Percentiles rank a stretch among this genome's conserved stretches.
phyloP scores from a whole-genome alignment of 2,329 filamentous ascomycete genomes.

The Phialophora tarda region DNA sequence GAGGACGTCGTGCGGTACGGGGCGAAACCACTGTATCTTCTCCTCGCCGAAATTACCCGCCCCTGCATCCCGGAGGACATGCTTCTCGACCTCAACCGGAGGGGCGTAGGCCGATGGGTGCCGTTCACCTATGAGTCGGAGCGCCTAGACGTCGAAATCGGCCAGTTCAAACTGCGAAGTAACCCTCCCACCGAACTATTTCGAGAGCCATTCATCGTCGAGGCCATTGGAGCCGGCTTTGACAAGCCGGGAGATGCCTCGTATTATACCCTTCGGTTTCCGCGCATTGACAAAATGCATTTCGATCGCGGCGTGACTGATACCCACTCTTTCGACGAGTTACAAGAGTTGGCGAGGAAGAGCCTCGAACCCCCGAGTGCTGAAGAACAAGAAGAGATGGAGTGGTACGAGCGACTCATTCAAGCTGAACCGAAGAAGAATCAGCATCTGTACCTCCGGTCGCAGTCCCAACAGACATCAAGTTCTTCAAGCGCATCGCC shows the following conservation, averaged over 20 bases:
- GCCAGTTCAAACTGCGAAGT: slow-evolving; percentile 42
- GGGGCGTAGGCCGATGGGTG: slow-evolving; percentile 56
- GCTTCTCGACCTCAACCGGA: slow-evolving; percentile 57
- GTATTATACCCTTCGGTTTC: slow-evolving; percentile 78
- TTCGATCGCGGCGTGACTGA: slow-evolving; percentile 74
- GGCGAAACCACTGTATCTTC: slow-evolving; percentile 64
- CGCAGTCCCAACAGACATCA: slow-evolving; percentile 13
- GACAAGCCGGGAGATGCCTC: slow-evolving; percentile 71
- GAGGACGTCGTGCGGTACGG: slow-evolving; percentile 60
- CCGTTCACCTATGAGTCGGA: slow-evolving; percentile 41
- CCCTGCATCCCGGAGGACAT: slow-evolving; percentile 57
- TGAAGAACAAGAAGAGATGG: slow-evolving; percentile 64
- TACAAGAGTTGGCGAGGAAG: slow-evolving; percentile 70
- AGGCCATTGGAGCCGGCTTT: slow-evolving; percentile 79
- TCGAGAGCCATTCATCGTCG: slow-evolving; percentile 73
- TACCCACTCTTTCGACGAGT: slow-evolving; percentile 69
- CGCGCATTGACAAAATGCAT: slow-evolving; percentile 76
- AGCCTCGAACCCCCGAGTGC: slow-evolving; percentile 57
- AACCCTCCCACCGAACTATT: slow-evolving; percentile 58
- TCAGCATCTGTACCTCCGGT: slow-evolving; percentile 10
- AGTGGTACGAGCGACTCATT: slow-evolving; percentile 68
- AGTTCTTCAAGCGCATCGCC: slow-evolving; percentile 3
- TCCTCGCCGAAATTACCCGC: slow-evolving; percentile 67
- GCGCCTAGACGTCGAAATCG: slow-evolving; percentile 55
- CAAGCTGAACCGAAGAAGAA: slow-evolving; percentile 50